A percentile compares a stretch with the other conserved stretches of the same genome.
Evolutionary conservation across 2,329 filamentous ascomycete genomes (phyloP).

Genomic region (Tolypocladium sp.): DNA sequence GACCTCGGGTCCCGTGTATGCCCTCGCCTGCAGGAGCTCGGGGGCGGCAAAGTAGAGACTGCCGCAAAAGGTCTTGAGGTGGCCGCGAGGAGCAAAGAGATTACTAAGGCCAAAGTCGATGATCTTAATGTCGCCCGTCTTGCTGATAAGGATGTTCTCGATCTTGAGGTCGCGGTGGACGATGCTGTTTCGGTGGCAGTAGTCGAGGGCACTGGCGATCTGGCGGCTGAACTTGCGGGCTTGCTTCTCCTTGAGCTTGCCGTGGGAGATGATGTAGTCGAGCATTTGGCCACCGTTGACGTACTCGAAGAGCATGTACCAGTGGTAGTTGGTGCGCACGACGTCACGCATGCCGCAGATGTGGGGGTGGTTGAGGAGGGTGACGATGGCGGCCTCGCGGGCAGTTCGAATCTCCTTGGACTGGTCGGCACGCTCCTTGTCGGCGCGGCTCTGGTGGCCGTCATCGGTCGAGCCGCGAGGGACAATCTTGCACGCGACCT

Average conservation of each 20-base stretch:
- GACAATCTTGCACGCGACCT: conserved; percentile 94
- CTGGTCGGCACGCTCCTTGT: conserved; percentile 85
- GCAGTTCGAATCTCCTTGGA: conserved; percentile 95
- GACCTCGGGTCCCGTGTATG: conserved; percentile 93
- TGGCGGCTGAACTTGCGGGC: conserved; percentile 95
- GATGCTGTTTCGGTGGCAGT: conserved; percentile 96
- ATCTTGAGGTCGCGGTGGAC: conserved; percentile 97
- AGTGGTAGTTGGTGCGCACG: conserved; percentile 92
- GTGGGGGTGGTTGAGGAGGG: conserved; percentile 85
- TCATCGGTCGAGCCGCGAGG: conserved; percentile 85
- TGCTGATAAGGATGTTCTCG: conserved; percentile 98
- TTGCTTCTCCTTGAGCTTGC: conserved; percentile 95
- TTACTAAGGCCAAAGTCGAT: conserved; percentile 98
- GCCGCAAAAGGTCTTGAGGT: conserved; percentile 94
- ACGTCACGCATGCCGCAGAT: conserved; percentile 95
- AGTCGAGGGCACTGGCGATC: conserved; percentile 92
- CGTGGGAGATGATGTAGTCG: conserved; percentile 98
- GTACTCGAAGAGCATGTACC: conserved; percentile 99
- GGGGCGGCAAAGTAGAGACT: conserved; percentile 97
- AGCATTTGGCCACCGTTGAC: conserved; percentile 99
- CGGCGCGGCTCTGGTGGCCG: conserved; percentile 57
- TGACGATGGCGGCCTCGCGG: conserved; percentile 92
- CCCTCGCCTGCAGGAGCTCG: conserved; percentile 84
- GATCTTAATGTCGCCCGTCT: conserved; percentile 98
- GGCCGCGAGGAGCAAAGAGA: conserved; percentile 74